A percentile compares a stretch with the other conserved stretches of the same genome.
phyloP scores from a whole-genome alignment of 495 filamentous ascomycete species.

The Penicillium coprophilum region DNA sequence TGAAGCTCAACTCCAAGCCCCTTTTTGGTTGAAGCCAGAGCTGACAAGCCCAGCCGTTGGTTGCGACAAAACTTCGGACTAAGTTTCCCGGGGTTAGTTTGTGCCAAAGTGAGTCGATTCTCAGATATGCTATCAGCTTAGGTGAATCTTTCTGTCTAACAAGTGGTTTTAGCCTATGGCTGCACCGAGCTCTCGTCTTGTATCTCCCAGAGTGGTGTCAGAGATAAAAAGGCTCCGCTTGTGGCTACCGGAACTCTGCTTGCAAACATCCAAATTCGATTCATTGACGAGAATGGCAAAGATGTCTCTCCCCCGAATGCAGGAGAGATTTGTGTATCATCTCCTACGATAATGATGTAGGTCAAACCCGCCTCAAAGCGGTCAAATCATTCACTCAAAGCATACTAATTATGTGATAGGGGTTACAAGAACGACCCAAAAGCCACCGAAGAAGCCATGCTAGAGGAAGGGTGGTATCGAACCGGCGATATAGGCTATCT shows the following conservation, averaged over 20 bases:
- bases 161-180: constrained; percentile 8
- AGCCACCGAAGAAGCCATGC: constrained; percentile 4
- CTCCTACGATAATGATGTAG: constrained; percentile 15
- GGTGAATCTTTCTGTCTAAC: not conserved
- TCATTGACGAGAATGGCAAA: constrained; percentile 10
- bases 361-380: not conserved
- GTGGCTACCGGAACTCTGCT: constrained; percentile 13
- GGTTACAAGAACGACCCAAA: constrained; percentile 11
- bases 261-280: constrained; percentile 16
- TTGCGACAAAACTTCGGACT: constrained; percentile 9
- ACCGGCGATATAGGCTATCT: constrained; percentile 57
- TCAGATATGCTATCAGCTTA: not conserved
- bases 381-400: not conserved
- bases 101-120: constrained; percentile 10
- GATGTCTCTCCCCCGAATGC: constrained; percentile 8
- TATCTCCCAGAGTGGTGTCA: constrained; percentile 12
- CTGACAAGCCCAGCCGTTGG: not conserved
- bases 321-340: constrained; percentile 14
- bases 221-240: constrained; percentile 11
- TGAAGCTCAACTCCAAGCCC: no score
- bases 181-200: constrained; percentile 13
- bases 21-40: no score
- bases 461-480: constrained; percentile 45
- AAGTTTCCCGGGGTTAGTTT: constrained; percentile 8
- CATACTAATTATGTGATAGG: not conserved